phyloP scores from a whole-genome alignment of 108 stramenopile species.

The Thalassiosira profunda region DNA sequence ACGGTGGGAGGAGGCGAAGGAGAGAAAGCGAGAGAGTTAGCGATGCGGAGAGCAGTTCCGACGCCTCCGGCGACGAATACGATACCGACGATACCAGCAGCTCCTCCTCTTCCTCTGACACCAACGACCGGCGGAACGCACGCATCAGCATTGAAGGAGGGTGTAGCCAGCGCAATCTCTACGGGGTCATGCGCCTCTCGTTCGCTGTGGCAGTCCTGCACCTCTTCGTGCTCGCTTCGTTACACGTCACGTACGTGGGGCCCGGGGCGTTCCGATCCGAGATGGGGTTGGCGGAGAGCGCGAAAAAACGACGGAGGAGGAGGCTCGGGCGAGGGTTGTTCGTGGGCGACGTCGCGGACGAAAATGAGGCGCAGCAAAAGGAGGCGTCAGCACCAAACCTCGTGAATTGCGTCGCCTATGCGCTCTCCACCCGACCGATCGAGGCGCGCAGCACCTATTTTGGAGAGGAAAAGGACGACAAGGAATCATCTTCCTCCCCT shows the following conservation, averaged over 20 bases:
- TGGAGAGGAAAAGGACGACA: slow-evolving; percentile 18
- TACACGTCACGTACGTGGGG: slow-evolving; percentile 56
- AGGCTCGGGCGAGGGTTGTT: too few species aligned
- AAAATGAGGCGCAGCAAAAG: slow-evolving; percentile 3
- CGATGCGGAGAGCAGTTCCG: not conserved
- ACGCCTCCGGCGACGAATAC: slow-evolving; percentile 7
- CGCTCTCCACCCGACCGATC: slow-evolving; percentile 35
- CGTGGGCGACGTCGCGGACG: not conserved
- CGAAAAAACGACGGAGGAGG: not conserved
- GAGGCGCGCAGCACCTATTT: slow-evolving; percentile 42
- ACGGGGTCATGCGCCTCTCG: slow-evolving; percentile 25
- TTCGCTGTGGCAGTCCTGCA: slow-evolving; percentile 30
- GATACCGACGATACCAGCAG: not conserved
- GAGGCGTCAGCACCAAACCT: not conserved
- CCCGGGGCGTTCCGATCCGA: slow-evolving; percentile 39
- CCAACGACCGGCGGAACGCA: not conserved
- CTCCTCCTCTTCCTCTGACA: slow-evolving; percentile 13
- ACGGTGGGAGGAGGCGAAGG: slow-evolving; percentile 1
- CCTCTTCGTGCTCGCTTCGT: slow-evolving; percentile 27
- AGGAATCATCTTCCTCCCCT: not conserved
- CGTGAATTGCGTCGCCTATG: slow-evolving; percentile 41
- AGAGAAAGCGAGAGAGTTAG: not conserved
- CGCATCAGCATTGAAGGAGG: too few species aligned
- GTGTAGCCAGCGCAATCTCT: slow-evolving; percentile 49
- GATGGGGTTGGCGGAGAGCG: not conserved